Evolutionary conservation across 345 rosid genomes (phyloP).

Genomic region (Acer yangbiense): DNA sequence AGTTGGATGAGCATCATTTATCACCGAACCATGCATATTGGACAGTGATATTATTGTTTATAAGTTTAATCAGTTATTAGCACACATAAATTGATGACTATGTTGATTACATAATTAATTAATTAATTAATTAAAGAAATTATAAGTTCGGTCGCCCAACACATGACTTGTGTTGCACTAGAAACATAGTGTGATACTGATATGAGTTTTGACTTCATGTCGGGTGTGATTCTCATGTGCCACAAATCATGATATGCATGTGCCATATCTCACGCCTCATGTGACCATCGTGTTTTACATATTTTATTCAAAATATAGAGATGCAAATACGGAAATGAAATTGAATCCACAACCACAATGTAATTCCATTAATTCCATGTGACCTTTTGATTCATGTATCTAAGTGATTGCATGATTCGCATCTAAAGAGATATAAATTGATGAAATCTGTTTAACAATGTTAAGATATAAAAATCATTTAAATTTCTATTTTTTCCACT

Average conservation of each 20-base stretch:
- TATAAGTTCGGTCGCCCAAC: neutral
- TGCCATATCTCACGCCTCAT: neutral
- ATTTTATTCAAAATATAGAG: no score
- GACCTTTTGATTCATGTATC: no score
- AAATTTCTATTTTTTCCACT: neutral
- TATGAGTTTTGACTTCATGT: neutral
- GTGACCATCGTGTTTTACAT: neutral
- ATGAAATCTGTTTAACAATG: neutral
- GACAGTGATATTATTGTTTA: no score
- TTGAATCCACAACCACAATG: no score
- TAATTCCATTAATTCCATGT: no score
- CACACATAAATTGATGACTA: neutral
- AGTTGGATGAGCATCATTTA: no score
- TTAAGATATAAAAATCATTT: no score
- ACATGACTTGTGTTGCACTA: slow-evolving; percentile 8
- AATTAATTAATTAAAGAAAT: neutral
- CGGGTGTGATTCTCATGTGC: slow-evolving; percentile 7
- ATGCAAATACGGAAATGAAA: no score
- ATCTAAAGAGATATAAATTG: no score
- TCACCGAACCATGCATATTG: no score
- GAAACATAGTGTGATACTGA: neutral
- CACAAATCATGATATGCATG: slow-evolving; percentile 7
- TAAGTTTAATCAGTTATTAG: neutral
- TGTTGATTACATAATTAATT: neutral
- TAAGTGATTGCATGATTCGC: no score